A percentile compares a stretch with the other conserved stretches of the same genome.
phyloP scores from a whole-genome alignment of 2,329 filamentous ascomycete species.

The Diaporthe humulicola region DNA sequence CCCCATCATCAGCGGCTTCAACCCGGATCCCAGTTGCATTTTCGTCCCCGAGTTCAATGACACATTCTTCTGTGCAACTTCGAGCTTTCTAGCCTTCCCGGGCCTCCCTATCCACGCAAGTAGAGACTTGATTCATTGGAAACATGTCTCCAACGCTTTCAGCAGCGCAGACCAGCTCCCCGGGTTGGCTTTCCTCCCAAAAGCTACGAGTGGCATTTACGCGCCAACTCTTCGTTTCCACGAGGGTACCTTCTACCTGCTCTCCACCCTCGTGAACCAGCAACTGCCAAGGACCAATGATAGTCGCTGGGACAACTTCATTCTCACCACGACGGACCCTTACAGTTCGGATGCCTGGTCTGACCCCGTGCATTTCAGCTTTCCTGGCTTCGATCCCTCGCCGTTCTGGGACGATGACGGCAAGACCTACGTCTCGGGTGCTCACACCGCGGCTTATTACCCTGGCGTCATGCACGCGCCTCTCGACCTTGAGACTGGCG shows the following conservation, averaged over 20 bases:
- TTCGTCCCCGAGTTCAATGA: neutral
- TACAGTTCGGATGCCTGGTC: constrained; percentile 3
- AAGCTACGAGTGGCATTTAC: constrained; percentile 18
- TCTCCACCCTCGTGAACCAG: neutral
- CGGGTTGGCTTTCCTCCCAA: neutral
- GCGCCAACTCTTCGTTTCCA: constrained; percentile 15
- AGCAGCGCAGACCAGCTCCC: neutral
- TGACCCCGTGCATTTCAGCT: constrained; percentile 20
- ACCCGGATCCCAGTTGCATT: constrained; percentile 13
- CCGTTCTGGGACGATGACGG: constrained; percentile 11
- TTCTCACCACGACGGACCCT: neutral
- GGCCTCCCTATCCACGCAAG: constrained; percentile 11
- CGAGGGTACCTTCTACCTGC: constrained; percentile 1
- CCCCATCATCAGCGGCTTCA: constrained; percentile 1
- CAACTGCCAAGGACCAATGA: constrained; percentile 5
- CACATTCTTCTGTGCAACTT: constrained; percentile 17
- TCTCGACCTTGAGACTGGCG: neutral
- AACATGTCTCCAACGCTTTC: constrained; percentile 19
- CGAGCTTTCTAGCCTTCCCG: neutral
- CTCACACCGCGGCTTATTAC: constrained; percentile 11
- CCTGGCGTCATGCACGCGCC: constrained; percentile 8
- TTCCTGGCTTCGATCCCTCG: neutral
- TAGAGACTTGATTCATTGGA: neutral
- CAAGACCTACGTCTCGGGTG: constrained; percentile 9
- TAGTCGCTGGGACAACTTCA: constrained; percentile 9